phyloP scores from a whole-genome alignment of 257 asterid genomes.

The Mentha longifolia region DNA sequence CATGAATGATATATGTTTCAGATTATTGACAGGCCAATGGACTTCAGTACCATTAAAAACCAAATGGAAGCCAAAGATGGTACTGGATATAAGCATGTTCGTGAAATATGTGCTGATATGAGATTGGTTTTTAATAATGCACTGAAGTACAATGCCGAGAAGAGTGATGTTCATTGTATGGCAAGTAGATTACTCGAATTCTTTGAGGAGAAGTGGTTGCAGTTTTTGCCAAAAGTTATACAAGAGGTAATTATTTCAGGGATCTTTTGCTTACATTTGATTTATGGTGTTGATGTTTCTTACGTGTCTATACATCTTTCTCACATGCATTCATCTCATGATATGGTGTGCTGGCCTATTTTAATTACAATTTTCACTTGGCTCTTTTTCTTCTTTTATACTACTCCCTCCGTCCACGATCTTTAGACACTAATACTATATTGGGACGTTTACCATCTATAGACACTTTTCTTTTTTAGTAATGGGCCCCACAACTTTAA shows the following conservation, averaged over 20 bases:
- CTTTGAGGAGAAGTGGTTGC: constrained; percentile 95
- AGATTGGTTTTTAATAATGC: constrained; percentile 82
- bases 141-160: constrained; percentile 87
- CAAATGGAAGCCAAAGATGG: constrained; percentile 99
- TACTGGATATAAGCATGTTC: constrained; percentile 85
- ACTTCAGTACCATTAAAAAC: constrained; percentile 92
- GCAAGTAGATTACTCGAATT: constrained; percentile 66
- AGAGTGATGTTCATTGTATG: constrained; percentile 87
- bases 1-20: constrained; percentile 52
- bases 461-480: too few species aligned
- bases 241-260: constrained; percentile 70
- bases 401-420: too few species aligned
- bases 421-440: too few species aligned
- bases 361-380: constrained; percentile 15
- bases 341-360: background rate
- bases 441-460: too few species aligned
- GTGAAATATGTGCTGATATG: constrained; percentile 82
- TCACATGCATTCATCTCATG: constrained; percentile 3
- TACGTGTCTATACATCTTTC: background rate
- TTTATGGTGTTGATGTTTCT: background rate
- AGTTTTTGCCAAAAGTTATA: constrained; percentile 81
- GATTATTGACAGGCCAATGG: constrained; percentile 99
- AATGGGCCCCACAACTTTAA: too few species aligned
- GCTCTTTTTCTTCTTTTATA: constrained; percentile 6
- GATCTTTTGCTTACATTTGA: constrained; percentile 7